Evolutionary conservation across 169 alveolate genomes (phyloP), one percentile per base, ranked within the genome.

Genomic region (Plasmodium vivax): DNA sequence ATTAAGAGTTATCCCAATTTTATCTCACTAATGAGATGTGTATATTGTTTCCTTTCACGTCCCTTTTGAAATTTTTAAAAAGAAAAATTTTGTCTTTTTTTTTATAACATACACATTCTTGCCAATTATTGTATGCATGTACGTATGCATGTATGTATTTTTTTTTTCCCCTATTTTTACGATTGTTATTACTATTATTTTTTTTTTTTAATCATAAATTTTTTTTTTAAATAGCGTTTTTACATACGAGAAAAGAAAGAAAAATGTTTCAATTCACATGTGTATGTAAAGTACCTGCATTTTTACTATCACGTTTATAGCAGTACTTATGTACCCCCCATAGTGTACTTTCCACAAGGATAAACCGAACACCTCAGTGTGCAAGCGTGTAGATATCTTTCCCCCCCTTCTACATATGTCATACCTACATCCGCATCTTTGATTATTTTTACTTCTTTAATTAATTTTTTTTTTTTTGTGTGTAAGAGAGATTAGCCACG

Each of bases 391-490:
- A 68, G n/a, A 68, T 14, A 0, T 62, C 38, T 38, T 27, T 23
- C 77, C n/a, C 14, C 43, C 14, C 38, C 23, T 27, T 30, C 32
- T 68, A 30, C 77, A 68, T 68, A 68, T 68, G 32, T 51, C 62
- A 82, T 23, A 82, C 68, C 58, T 82, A 38, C 72, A 16, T 82
- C 45, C 47, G 43, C 19, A 54, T 41, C 30, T 56, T 32, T 82
- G 72, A 82, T 82, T 82, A 82, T 82, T 34, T 82, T 27, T 51
- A 54, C 71, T n/a, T 82, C 72, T 51, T 51, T 82, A 51, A 51
- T 82, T 82, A 51, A 82, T 82, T 82, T 82, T 38, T 56, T 82
- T 81, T 81, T 81, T 81, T 62, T 81, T 81, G 32, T 82, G 90
- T 68, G 77, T 68, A 68, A 68, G 77, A 27, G 30, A 82, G 41